Base-by-base conservation (phyloP, 768 basidiomycete species). In the Boletus huronensis region DNA sequence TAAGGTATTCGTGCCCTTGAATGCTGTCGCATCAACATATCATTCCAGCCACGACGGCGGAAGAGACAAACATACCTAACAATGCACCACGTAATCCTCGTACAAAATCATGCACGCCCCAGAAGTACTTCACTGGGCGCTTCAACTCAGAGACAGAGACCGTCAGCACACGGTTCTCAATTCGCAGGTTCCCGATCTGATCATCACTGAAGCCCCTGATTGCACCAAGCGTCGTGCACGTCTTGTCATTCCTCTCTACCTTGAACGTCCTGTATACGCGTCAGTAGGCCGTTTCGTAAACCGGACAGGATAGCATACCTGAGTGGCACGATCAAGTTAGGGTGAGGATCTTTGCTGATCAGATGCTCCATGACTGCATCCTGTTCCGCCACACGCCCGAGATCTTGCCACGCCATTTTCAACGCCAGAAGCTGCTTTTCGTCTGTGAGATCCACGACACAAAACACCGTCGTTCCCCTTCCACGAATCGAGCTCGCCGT, bases 401-500 rank as follows among this genome's bases (percentile, higher is more conserved):
- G 19, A 49, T 55, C 58, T 40, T 60, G 53, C 56, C 53, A 60
- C 1, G 56, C 52, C 35, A 36, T 48, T 26, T 55, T 58, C 25
- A 50, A 34, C 0, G 49, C 46, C n/a, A 43, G 3, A 2, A 19
- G 39, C 21, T 6, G 34, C 8, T n/a, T 13, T 7, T 19, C 1
- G 3, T 40, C 41, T 0, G 32, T 7, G 7, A 41, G 10, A 38
- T 47, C 36, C 0, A 51, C 13, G 6, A 58, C 55, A 5, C 36
- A 32, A 17, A 50, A 64, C 3, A 62, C 52, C 1, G 51, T 51
- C 8, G 55, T 57, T 19, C 50, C 50, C 4, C 55, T 25, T 8
- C 62, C 57, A n/a, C 60, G 57, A 42, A 63, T 48, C 1, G 57
- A 63, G 21, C 52, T 8, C 0, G 50, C 3, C 9, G 50, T 59